Percentiles rank a stretch among this genome's conserved stretches.
Evolutionary conservation across 2,329 filamentous ascomycete genomes (phyloP).

Genomic region (Neopestalotiopsis clavispora): DNA sequence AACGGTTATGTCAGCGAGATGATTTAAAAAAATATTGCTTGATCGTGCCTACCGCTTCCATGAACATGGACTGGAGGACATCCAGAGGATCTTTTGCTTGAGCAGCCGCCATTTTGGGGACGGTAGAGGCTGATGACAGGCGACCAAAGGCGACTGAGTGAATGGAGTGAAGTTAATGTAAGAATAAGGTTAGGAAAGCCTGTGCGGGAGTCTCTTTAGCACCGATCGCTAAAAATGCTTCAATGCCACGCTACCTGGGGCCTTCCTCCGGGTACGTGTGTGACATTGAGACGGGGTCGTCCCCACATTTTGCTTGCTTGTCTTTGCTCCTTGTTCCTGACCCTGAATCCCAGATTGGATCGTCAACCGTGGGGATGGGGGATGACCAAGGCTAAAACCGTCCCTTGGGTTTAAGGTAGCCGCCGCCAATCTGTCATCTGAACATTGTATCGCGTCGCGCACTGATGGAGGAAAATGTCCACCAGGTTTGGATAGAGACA

Average conservation of each 20-base stretch:
- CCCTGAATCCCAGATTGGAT: background rate
- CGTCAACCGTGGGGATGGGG: background rate
- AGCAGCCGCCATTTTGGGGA: conserved; percentile 35
- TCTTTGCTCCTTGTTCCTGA: background rate
- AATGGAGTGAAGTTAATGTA: conserved; percentile 13
- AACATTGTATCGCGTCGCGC: background rate
- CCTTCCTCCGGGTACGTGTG: background rate
- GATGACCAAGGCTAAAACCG: background rate
- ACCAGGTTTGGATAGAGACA: background rate
- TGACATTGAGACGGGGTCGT: background rate
- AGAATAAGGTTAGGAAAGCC: conserved; percentile 15
- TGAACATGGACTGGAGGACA: conserved; percentile 57
- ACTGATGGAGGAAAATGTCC: background rate
- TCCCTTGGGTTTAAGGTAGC: background rate
- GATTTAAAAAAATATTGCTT: background rate
- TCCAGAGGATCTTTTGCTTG: conserved; percentile 47
- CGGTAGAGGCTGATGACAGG: background rate
- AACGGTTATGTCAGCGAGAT: background rate
- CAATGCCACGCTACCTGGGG: conserved; percentile 8
- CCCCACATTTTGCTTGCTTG: conserved; percentile 2
- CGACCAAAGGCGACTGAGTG: background rate
- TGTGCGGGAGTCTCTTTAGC: conserved; percentile 15
- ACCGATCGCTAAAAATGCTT: conserved; percentile 11
- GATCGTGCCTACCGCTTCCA: conserved; percentile 55
- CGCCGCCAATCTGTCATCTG: conserved; percentile 6